Percentiles rank a stretch among this genome's conserved stretches.
Evolutionary conservation across 257 asterid species (phyloP).

Genomic region (Ilex aquifolium): DNA sequence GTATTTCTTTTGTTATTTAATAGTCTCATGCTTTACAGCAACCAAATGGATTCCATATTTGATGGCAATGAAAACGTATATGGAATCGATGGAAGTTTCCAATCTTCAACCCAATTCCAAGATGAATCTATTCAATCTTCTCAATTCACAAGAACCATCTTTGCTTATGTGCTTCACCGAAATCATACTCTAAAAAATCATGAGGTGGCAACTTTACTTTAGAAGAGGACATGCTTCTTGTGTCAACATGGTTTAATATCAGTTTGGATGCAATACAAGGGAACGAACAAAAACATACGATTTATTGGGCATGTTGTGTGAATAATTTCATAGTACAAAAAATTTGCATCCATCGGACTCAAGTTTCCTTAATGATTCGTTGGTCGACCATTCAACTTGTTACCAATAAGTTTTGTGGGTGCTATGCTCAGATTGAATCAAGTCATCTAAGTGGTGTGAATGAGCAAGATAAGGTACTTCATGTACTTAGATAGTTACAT

Average conservation of each 20-base stretch:
- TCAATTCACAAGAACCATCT: no score
- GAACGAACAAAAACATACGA: neutral
- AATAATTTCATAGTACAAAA: neutral
- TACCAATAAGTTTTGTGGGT: neutral
- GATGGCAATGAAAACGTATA: no score
- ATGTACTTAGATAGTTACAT: no score
- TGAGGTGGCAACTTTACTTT: neutral
- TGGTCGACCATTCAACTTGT: neutral
- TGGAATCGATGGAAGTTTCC: no score
- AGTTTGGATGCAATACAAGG: neutral
- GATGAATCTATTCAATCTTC: no score
- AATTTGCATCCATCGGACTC: neutral
- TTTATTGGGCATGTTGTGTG: neutral
- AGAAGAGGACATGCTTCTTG: neutral
- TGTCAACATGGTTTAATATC: neutral
- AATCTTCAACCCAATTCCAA: no score
- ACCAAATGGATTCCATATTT: no score
- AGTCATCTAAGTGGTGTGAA: neutral
- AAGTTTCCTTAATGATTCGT: neutral
- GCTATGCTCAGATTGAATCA: neutral
- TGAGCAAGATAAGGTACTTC: neutral
- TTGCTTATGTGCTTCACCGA: no score
- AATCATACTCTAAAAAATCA: neutral
- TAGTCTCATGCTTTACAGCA: no score
- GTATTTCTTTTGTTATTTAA: no score